Evolutionary conservation across 2,329 filamentous ascomycete genomes (phyloP), one percentile per base, ranked within the genome.

Genomic region (Microcyclospora tardicrescens): DNA sequence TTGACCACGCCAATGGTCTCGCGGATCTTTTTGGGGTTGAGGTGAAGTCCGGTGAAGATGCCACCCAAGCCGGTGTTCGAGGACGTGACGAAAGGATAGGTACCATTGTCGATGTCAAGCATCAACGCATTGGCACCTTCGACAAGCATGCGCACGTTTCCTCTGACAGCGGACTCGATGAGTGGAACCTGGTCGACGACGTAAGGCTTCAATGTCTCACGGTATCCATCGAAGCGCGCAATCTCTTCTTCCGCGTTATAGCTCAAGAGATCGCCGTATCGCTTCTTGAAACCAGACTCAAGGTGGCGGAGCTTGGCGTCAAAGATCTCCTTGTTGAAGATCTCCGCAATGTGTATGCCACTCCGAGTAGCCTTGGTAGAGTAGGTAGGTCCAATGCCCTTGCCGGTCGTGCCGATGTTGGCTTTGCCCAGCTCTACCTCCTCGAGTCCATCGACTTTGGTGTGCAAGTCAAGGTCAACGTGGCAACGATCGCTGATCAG

Each of bases 171-270:
- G 9, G 65, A 64, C 41, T 68, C 63, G 53, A 85, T 73, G 38
- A 81, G 73, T 30, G 73, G 67, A 19, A 82, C 71, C 43, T 75
- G 76, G 53, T 87, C 81, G 43, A 84, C 67, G 43, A 77, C 71
- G 48, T 74, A 81, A 15, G 68, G 66, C 33, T 66, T 66, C 16
- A 84, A 66, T 51, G 67, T 68, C 42, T 63, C 59, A 19, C 75
- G 69, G 56, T 77, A 77, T 28, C 66, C 64, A 54, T 73, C 68
- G 61, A 79, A 83, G 31, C 66, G 64, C 13, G 57, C 58, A 46
- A 86, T 71, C 62, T 86, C 81, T 28, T 77, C 75, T 48, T 86
- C 79, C 6, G 79, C 69, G 44, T 85, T 76, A 53, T 79, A 79
- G 56, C 75, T 56, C 39, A 81, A 61, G 16, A 82, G 60, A 47